These are phyloP conservation scores for Leucoagaricus sp. DNA, from an alignment of 1,284 basidiomycete species.

Conservation along the genomic window DNA sequence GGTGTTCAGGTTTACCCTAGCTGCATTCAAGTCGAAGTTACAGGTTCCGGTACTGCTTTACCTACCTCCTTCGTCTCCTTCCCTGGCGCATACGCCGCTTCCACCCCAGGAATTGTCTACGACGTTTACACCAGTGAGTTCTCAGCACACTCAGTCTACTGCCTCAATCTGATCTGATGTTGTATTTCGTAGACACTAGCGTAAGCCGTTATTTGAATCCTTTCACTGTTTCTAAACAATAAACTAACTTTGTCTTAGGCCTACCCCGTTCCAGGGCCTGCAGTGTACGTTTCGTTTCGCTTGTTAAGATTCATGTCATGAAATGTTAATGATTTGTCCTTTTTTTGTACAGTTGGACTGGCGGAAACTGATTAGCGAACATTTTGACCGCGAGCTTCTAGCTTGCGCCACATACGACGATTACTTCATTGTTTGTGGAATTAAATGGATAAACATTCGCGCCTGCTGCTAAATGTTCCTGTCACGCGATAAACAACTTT, in stretches of 20 bases:
- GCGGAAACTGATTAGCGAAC: constrained; percentile 19
- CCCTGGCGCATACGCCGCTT: constrained; percentile 50
- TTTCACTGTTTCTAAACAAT: constrained; percentile 9
- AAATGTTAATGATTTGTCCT: background rate
- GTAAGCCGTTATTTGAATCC: constrained; percentile 18
- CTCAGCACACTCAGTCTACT: background rate
- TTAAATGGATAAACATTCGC: no score
- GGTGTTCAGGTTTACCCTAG: constrained; percentile 48
- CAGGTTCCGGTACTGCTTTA: constrained; percentile 47
- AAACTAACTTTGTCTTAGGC: constrained; percentile 19
- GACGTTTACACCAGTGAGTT: constrained; percentile 41
- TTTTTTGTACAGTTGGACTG: constrained; percentile 30
- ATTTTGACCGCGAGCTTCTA: background rate
- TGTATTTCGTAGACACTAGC: constrained; percentile 23
- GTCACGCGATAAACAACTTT: no score
- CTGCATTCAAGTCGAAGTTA: constrained; percentile 53
- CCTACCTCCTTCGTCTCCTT: constrained; percentile 54
- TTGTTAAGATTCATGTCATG: background rate
- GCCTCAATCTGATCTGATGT: background rate
- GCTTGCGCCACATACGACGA: no score
- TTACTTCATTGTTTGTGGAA: no score
- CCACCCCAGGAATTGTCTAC: constrained; percentile 44
- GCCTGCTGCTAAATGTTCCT: no score
- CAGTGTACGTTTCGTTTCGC: constrained; percentile 32
- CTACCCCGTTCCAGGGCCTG: constrained; percentile 45